Evolutionary conservation across 768 basidiomycete species (phyloP).

Genomic region (Suillus sp.): DNA sequence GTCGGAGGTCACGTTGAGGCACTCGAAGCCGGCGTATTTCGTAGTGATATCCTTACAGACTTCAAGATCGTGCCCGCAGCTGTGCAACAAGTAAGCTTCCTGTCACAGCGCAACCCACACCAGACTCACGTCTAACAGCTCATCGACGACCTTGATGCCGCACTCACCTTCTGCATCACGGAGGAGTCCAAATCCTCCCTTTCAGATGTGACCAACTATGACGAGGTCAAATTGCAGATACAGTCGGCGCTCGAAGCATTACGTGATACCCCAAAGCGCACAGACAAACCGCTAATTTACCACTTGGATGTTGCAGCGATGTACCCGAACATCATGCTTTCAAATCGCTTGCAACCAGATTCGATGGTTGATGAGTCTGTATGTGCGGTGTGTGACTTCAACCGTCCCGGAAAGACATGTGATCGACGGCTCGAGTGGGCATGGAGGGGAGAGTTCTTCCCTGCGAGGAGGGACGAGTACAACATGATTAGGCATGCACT

Average conservation of each 20-base stretch:
- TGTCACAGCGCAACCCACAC: not conserved
- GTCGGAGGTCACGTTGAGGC: conserved; percentile 99
- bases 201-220: conserved; percentile 91
- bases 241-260: conserved; percentile 77
- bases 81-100: conserved; percentile 60
- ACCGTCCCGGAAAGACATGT: conserved; percentile 93
- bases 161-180: conserved; percentile 83
- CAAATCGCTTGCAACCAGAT: conserved; percentile 97
- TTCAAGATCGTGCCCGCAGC: conserved; percentile 94
- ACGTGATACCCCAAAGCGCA: conserved; percentile 87
- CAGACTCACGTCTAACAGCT: conserved; percentile 51
- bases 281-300: conserved; percentile 94
- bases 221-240: conserved; percentile 85
- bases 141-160: conserved; percentile 92
- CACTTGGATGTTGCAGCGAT: conserved; percentile 99
- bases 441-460: conserved; percentile 98
- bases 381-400: conserved; percentile 98
- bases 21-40: conserved; percentile 95
- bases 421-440: conserved; percentile 96
- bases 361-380: conserved; percentile 96
- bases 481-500: conserved; percentile 99
- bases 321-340: conserved; percentile 99
- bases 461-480: conserved; percentile 94
- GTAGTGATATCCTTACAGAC: conserved; percentile 91
- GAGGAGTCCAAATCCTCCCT: conserved; percentile 82